Conservation (phyloP, 495 filamentous ascomycete genomes). For the Penicillium pancosmium region DNA sequence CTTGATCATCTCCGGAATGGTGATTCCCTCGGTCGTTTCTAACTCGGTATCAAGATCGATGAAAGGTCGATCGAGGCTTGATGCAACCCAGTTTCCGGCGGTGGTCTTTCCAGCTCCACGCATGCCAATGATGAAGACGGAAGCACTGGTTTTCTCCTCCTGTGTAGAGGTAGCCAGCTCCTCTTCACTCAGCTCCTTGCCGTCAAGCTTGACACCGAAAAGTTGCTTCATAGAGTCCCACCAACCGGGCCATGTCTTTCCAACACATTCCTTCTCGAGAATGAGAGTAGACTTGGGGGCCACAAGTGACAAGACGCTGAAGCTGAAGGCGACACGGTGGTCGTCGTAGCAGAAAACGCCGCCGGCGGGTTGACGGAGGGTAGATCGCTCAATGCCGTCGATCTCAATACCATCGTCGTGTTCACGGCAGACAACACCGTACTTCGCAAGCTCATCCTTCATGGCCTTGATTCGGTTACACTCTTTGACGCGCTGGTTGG, state of each 20-base stretch:
- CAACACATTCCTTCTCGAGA: constrained; percentile 86
- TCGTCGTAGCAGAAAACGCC: constrained; percentile 96
- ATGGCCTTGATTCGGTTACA: constrained; percentile 97
- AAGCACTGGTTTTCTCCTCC: constrained; percentile 49
- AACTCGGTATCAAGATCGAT: constrained; percentile 88
- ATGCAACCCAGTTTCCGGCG: constrained; percentile 79
- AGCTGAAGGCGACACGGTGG: constrained; percentile 97
- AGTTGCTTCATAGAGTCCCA: constrained; percentile 84
- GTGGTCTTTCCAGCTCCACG: constrained; percentile 97
- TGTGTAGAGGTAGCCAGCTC: constrained; percentile 27
- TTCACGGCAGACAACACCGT: constrained; percentile 84
- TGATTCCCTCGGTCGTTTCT: constrained; percentile 68
- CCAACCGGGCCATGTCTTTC: constrained; percentile 99
- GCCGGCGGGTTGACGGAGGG: constrained; percentile 61
- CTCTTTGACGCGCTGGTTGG: constrained; percentile 98
- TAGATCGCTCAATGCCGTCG: constrained; percentile 64
- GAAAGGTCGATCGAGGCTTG: constrained; percentile 72
- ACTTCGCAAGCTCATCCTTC: constrained; percentile 95
- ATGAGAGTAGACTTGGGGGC: constrained; percentile 78
- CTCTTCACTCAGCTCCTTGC: constrained; percentile 62
- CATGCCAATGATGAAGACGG: constrained; percentile 96
- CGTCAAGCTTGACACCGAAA: constrained; percentile 74
- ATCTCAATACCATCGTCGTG: constrained; percentile 92
- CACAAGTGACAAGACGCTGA: constrained; percentile 82
- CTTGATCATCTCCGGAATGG: constrained; percentile 84